Percentiles rank a stretch among this genome's conserved stretches.
Conservation (phyloP, 2,329 filamentous ascomycete genomes). For the Fusarium heterosporum region DNA sequence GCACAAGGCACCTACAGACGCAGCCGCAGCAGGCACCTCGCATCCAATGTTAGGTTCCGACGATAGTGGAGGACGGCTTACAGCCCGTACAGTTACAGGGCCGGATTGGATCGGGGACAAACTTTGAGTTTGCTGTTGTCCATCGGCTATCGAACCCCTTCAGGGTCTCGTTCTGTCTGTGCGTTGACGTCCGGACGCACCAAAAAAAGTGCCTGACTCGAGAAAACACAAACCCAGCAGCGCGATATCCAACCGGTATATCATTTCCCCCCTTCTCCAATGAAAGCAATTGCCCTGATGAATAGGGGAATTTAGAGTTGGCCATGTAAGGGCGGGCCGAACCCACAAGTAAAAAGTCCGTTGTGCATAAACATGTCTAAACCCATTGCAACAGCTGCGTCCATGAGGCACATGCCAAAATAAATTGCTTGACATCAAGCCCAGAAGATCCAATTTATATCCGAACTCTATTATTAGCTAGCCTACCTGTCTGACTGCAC, state of each 20-base stretch:
- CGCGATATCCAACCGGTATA: too few relatives aligned
- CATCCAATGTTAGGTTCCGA: background rate
- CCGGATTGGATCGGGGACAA: conserved; percentile 18
- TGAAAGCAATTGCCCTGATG: background rate
- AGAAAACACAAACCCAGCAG: too few relatives aligned
- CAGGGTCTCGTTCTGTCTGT: conserved; percentile 15
- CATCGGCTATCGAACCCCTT: conserved; percentile 17
- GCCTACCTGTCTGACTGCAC: background rate
- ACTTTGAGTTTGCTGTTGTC: conserved; percentile 3
- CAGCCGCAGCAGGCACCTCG: background rate
- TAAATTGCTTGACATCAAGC: background rate
- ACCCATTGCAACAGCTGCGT: conserved; percentile 13
- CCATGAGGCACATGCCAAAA: conserved; percentile 1
- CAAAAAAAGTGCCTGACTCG: background rate
- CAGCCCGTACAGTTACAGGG: conserved; percentile 1
- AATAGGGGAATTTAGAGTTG: conserved; percentile 12
- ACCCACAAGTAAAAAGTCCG: conserved; percentile 1
- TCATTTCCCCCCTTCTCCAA: background rate
- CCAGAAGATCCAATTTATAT: conserved; percentile 1
- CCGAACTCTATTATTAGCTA: conserved; percentile 8
- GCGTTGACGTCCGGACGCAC: background rate
- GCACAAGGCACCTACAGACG: background rate
- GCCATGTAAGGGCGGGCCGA: conserved; percentile 15
- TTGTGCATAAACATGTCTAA: background rate
- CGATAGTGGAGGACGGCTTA: background rate